Percentiles rank a stretch among this genome's conserved stretches.
Evolutionary conservation across 106 monocot species (phyloP).

Genomic region (Cymbidium sinense): DNA sequence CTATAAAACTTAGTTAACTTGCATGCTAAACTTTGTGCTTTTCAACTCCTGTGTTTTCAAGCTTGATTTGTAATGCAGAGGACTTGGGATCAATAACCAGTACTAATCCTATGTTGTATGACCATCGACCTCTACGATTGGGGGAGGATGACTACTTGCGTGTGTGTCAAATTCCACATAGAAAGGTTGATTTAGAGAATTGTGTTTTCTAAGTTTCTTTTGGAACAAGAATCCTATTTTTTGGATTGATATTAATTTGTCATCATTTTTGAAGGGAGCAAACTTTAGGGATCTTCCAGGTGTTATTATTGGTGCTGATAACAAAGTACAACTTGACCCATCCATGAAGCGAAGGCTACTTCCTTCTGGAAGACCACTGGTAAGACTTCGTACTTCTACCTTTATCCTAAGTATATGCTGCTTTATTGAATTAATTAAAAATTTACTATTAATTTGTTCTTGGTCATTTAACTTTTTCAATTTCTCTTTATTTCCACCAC

Average conservation of each 20-base stretch:
- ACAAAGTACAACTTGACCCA: slow-evolving; percentile 51
- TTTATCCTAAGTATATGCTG: background rate
- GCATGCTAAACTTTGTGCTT: background rate
- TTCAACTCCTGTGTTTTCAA: background rate
- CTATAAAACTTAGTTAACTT: background rate
- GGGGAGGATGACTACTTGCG: slow-evolving; percentile 57
- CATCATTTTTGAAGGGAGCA: slow-evolving; percentile 21
- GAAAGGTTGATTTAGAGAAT: slow-evolving; percentile 50
- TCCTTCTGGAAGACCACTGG: slow-evolving; percentile 73
- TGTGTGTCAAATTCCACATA: slow-evolving; percentile 60
- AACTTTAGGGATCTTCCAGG: slow-evolving; percentile 87
- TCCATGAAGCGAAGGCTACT: slow-evolving; percentile 42
- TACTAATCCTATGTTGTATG: slow-evolving; percentile 39
- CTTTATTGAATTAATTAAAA: background rate
- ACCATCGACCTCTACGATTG: slow-evolving; percentile 53
- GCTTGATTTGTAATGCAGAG: slow-evolving; percentile 24
- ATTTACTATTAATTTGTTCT: background rate
- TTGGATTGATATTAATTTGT: background rate
- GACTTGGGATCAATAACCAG: slow-evolving; percentile 19
- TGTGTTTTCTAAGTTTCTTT: background rate
- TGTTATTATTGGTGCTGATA: slow-evolving; percentile 53
- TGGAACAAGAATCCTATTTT: background rate
- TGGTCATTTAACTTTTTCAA: slow-evolving; percentile 1
- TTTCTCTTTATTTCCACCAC: background rate
- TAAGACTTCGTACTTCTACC: slow-evolving; percentile 8